Conservation (phyloP, 345 rosid genomes). For the Dovyalis caffra region DNA sequence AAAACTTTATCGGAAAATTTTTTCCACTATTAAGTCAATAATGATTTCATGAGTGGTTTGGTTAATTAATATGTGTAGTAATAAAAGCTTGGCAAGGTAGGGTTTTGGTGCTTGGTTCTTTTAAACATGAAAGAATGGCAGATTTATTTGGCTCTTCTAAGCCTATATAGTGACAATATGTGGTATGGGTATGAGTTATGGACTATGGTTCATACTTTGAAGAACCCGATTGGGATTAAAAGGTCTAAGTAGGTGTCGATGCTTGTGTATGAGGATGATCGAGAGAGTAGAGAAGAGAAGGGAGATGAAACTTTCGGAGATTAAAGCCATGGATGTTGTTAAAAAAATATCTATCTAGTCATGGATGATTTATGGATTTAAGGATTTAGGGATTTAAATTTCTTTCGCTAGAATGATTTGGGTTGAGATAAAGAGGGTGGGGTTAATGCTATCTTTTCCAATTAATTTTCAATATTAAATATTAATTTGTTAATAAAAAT, state of each 20-base stretch:
- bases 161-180: conserved; percentile 38
- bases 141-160: conserved; percentile 37
- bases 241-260: conserved; percentile 35
- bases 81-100: conserved; percentile 40
- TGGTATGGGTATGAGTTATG: conserved; percentile 13
- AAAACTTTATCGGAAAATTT: conserved; percentile 17
- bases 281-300: too few relatives aligned
- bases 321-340: conserved; percentile 13
- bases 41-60: conserved; percentile 28
- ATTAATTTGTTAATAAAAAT: too few relatives aligned
- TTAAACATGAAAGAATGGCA: conserved; percentile 28
- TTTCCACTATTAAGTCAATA: too few relatives aligned
- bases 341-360: too few relatives aligned
- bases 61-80: conserved; percentile 32
- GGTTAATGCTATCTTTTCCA: too few relatives aligned
- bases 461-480: too few relatives aligned
- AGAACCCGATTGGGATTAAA: conserved; percentile 27
- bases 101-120: conserved; percentile 8
- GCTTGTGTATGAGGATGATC: conserved; percentile 8
- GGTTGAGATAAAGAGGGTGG: too few relatives aligned
- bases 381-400: too few relatives aligned
- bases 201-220: conserved; percentile 15
- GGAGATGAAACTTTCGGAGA: conserved; percentile 4
- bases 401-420: too few relatives aligned
- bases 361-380: too few relatives aligned